A percentile compares a stretch with the other conserved stretches of the same genome.
Evolutionary conservation across 768 basidiomycete genomes (phyloP).

Genomic region (Termitomyces sp.): DNA sequence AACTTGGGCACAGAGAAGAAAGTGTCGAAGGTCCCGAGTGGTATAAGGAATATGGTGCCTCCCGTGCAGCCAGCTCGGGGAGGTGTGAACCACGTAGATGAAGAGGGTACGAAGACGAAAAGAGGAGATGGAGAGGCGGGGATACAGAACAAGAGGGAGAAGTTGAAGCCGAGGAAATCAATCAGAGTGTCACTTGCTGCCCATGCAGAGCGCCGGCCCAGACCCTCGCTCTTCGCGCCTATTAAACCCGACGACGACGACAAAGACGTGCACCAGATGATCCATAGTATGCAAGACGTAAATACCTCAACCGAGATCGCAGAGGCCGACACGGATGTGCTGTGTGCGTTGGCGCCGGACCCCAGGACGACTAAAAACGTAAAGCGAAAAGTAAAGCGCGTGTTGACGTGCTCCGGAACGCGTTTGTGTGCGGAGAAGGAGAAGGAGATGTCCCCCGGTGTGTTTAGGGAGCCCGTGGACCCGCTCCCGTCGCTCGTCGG

Average conservation of each 20-base stretch:
- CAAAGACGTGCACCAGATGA: conserved; percentile 13
- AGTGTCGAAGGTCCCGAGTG: background rate
- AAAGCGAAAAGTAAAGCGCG: conserved; percentile 21
- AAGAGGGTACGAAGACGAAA: too few relatives aligned
- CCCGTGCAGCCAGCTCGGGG: too few relatives aligned
- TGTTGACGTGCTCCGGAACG: conserved; percentile 23
- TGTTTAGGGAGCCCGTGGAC: conserved; percentile 15
- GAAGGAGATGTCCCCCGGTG: conserved; percentile 18
- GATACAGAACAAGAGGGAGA: background rate
- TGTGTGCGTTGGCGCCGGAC: too few relatives aligned
- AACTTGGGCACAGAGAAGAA: background rate
- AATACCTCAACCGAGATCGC: conserved; percentile 15
- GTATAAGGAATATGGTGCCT: too few relatives aligned
- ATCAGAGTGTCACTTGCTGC: conserved; percentile 22
- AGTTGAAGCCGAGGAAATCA: conserved; percentile 17
- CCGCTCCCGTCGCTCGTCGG: conserved; percentile 15
- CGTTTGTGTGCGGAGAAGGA: conserved; percentile 12
- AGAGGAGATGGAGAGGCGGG: too few relatives aligned
- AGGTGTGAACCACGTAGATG: too few relatives aligned
- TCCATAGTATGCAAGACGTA: conserved; percentile 22
- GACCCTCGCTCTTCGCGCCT: too few relatives aligned
- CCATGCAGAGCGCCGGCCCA: conserved; percentile 13
- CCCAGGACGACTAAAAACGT: too few relatives aligned
- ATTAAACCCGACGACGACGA: conserved; percentile 4
- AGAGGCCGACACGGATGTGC: background rate